These are phyloP conservation scores for Houttuynia cordata DNA, from an alignment of 164 flowering plant species.

Conservation along the genomic window DNA sequence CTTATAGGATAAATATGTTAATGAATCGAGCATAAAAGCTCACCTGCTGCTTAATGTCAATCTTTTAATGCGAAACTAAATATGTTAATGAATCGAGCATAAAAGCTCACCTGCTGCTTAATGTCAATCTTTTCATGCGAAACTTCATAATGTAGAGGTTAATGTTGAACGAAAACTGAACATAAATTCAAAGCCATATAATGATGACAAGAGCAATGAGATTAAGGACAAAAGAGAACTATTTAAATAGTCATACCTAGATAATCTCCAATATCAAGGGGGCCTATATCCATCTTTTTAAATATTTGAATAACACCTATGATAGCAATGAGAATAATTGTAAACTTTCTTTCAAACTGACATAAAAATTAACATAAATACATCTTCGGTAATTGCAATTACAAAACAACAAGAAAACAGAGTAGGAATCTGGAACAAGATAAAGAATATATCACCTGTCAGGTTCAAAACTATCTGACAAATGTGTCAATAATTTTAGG, in stretches of 20 bases:
- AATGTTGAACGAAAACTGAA: background rate
- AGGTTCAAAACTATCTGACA: no score
- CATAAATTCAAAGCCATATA: background rate
- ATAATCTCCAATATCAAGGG: constrained; percentile 59
- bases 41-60: constrained; percentile 30
- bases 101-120: no score
- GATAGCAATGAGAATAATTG: background rate
- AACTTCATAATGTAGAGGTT: no score
- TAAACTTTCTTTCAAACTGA: no score
- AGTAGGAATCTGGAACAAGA: no score
- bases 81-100: no score
- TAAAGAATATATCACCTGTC: no score
- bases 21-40: constrained; percentile 1
- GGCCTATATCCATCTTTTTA: constrained; percentile 43
- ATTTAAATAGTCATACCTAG: constrained; percentile 40
- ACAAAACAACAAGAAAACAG: no score
- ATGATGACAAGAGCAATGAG: background rate
- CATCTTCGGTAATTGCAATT: no score
- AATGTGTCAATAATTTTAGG: no score
- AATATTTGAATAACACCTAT: constrained; percentile 60
- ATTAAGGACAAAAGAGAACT: constrained; percentile 1
- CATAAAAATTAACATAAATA: no score
- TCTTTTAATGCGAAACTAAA: constrained; percentile 20
- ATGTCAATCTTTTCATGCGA: no score
- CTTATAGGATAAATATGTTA: background rate